Evolutionary conservation across 129 eudicot genomes (phyloP), one percentile per base, ranked within the genome.

Genomic region (Solidago caesia): DNA sequence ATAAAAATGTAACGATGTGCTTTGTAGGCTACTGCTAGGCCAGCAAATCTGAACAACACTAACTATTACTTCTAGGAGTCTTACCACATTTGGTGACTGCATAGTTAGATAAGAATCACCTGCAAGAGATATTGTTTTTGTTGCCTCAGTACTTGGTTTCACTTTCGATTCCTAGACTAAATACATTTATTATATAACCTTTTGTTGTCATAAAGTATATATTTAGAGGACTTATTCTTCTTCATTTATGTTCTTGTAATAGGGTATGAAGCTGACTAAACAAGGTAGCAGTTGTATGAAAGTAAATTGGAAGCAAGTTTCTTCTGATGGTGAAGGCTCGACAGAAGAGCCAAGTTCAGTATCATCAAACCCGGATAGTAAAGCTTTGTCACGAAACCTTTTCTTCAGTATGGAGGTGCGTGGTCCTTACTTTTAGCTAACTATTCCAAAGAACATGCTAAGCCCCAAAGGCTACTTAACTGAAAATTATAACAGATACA

Each of bases 221-320:
- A 51, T 15, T 56, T 41, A 45, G 45, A 45, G 33, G 68, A 39
- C 63, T 27, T 64, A 41, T 74, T 1, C 53, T 13, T 68, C 12
- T 67, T 41, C 7, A 29, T 56, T 16, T 41, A 52, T 39, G 72
- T 80, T 76, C 10, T 64, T 44, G 64, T 68, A n/a, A 8, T 72
- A 94, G 98, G 98, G 98, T 59, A 90, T 86, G 80, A 88, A 85
- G 80, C 73, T 94, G 78, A 88, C 98, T n/a, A 83, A 71, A 79
- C 98, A 90, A 76, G 97, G 98, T 11, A 90, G 80, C 45, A 87
- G 97, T 77, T 74, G 84, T 16, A 61, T 69, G 62, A 85, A 65
- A 79, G 86, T 84, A 86, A 84, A 87, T 10, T 94, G 97, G 98
- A 82, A 44, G 66, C 91, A 75, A 85, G 93, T 85, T 74, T 64